Evolutionary conservation across 2,329 filamentous ascomycete species (phyloP), one percentile per base, ranked within the genome.

Genomic region (Aspergillus sp.): DNA sequence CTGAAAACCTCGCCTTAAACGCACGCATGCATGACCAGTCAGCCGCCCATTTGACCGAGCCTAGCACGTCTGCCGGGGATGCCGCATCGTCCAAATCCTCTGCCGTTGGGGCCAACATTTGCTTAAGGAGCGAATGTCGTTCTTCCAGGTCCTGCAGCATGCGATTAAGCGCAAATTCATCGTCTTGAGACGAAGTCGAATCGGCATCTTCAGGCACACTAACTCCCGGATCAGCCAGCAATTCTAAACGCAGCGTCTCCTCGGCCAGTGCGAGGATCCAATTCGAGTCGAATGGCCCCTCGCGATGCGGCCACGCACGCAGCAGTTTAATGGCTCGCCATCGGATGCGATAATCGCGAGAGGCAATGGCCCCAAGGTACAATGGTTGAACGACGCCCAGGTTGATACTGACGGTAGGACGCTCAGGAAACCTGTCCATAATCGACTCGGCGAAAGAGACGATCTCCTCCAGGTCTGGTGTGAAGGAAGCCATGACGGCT

Each of bases 251-350:
- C 23, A 54, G n/a, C 7, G 23, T 8, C 23, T 54, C 52, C 25
- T 54, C 52, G 3, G 39, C 21, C 4, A 59, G 42, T 1, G 44
- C 27, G 13, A 23, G 52, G 2, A 38, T 11, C n/a, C n/a, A 41
- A 8, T 42, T 42, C 4, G 58, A 59, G 7, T 59, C 23, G 3
- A 56, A 59, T 3, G 36, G 7, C 3, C 52, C 58, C 17, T 59
- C 52, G 1, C 47, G 44, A 25, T 59, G 58, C 11, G 58, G 58
- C 58, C 52, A 59, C 2, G 36, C 8, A 2, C 52, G 41, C 1
- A 59, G 52, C 2, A 50, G n/a, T 11, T 59, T 15, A 1, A 59
- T 3, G 3, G 58, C 58, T 13, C 49, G 36, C 52, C 58, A 56
- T 5, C 52, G 52, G 1, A 50, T 3, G 2, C 8, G 27, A 11